Base-by-base conservation (phyloP, 1,284 basidiomycete species). In the Crucibulum cyathiforme region DNA sequence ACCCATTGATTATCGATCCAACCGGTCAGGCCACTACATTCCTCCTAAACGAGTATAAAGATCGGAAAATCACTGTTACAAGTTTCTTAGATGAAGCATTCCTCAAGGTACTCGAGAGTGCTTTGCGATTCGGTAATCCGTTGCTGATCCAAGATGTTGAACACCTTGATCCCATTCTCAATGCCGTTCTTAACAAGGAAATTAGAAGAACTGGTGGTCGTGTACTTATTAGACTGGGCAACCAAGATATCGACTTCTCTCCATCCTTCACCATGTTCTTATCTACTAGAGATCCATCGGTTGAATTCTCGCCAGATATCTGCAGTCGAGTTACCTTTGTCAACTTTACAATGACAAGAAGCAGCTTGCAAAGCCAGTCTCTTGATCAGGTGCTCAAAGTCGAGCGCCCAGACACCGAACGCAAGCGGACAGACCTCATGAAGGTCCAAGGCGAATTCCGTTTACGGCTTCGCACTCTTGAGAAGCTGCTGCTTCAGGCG, bases 201-300 rank as follows among this genome's bases (percentile, higher is more conserved):
- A 93, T 98, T 48, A 87, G 97, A 43, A 88, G 95, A 45, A 96
- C 95, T 3, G 98, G 98, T 56, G 98, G 98, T 47, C 95, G 98
- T 76, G 96, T 99, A 10, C 88, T 99, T 51, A 98, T 99, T 69
- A 93, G 98, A 51, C 85, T 99, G 34, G 98, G 98, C n/a, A 98
- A 86, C 73, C 97, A 99, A 79, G 98, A 99, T 67, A 98, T 99
- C 74, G 98, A 99, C 77, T 99, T 98, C 76, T 98, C 97, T 0
- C 98, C 98, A 3, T 91, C 96, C 10, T 99, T 99, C 84, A 97
- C 94, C 9, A 97, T 99, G 94, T 99, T 99, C 87, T 84, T 99
- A 53, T 95, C 98, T 3, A 99, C 98, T 8, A 85, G 97, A 31
- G 96, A 99, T 76, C 96, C 98, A 1, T 97, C 96, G 0, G 93